Conservation (phyloP, 306 rosid species). For the Vigna mungo region DNA sequence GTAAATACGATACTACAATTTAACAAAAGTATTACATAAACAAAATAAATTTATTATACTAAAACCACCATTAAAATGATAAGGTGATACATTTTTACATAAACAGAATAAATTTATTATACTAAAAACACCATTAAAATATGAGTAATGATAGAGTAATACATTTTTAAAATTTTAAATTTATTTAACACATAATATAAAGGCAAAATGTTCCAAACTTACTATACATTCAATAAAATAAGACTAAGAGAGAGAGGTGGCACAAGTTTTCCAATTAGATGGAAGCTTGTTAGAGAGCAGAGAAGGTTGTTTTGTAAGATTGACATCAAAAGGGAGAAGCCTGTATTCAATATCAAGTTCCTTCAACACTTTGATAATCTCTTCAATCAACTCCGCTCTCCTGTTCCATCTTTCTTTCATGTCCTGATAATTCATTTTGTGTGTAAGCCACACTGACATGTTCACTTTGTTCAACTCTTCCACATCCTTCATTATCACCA, state of each 20-base stretch:
- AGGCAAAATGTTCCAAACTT: too few relatives aligned
- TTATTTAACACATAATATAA: too few relatives aligned
- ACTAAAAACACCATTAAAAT: too few relatives aligned
- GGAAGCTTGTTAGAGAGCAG: not conserved
- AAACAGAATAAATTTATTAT: too few relatives aligned
- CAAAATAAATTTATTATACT: too few relatives aligned
- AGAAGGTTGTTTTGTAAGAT: not conserved
- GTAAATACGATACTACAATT: too few relatives aligned
- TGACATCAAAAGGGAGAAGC: not conserved
- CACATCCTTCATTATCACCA: conserved; percentile 33
- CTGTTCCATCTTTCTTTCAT: not conserved
- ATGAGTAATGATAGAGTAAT: too few relatives aligned
- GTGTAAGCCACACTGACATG: conserved; percentile 40
- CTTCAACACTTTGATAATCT: not conserved
- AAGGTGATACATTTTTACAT: too few relatives aligned
- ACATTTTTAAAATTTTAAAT: too few relatives aligned
- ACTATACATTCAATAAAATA: not conserved
- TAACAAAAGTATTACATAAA: too few relatives aligned
- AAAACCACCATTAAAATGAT: too few relatives aligned
- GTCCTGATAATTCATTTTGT: not conserved
- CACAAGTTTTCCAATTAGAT: not conserved
- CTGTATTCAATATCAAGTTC: conserved; percentile 7
- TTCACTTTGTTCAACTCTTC: conserved; percentile 56
- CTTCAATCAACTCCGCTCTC: not conserved
- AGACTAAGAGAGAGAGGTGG: not conserved